Conservation (phyloP, 2,329 filamentous ascomycete genomes). For the Fusarium humuli region DNA sequence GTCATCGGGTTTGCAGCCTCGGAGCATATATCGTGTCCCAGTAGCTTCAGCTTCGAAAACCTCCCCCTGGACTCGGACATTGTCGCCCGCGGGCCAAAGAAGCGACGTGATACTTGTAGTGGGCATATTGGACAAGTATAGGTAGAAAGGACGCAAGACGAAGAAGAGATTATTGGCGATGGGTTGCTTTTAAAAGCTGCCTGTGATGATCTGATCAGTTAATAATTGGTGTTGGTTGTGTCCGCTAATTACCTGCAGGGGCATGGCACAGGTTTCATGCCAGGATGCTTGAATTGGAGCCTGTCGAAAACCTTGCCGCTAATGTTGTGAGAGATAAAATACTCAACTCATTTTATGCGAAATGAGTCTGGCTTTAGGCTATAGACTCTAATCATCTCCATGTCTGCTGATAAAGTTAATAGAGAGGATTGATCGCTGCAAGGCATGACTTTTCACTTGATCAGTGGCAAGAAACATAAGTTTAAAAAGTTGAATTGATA, state of each 20-base stretch:
- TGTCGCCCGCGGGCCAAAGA: conserved; percentile 1
- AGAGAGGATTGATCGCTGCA: not conserved
- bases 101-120: conserved; percentile 6
- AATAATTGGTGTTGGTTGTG: not conserved
- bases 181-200: not conserved
- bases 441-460: not conserved
- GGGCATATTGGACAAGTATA: not conserved
- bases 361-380: not conserved
- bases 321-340: too few species aligned
- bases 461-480: not conserved
- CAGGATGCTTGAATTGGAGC: not conserved
- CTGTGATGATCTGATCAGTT: not conserved
- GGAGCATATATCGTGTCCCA: conserved; percentile 1
- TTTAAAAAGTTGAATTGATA: not conserved
- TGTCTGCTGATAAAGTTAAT: not conserved
- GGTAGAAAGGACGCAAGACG: not conserved
- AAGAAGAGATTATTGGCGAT: not conserved
- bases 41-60: conserved; percentile 13
- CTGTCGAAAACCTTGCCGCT: not conserved
- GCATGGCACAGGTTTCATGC: not conserved
- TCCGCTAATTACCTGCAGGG: not conserved
- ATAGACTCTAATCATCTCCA: not conserved
- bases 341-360: not conserved
- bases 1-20: not conserved
- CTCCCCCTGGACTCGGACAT: not conserved